Percentiles rank a stretch among this genome's conserved stretches.
Evolutionary conservation across 2,329 filamentous ascomycete species (phyloP).

Genomic region (Pseudocercospora fijiensis): DNA sequence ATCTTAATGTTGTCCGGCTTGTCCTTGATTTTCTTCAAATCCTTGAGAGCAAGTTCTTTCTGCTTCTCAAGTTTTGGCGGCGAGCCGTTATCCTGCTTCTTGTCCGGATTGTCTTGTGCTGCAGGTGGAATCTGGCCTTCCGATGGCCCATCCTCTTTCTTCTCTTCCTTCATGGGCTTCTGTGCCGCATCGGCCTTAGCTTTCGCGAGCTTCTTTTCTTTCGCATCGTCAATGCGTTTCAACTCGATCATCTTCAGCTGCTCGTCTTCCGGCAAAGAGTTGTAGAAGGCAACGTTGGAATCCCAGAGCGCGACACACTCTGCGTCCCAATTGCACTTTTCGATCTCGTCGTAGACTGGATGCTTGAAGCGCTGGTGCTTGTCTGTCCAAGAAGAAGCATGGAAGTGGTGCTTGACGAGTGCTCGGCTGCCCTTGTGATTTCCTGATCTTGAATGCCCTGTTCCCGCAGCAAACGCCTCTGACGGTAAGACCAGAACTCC

Average conservation of each 20-base stretch:
- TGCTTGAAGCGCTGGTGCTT: slow-evolving; percentile 65
- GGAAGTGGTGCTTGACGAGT: slow-evolving; percentile 71
- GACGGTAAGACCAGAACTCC: slow-evolving; percentile 66
- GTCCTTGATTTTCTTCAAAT: slow-evolving; percentile 4
- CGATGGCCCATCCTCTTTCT: not conserved
- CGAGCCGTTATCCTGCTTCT: not conserved
- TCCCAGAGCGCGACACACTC: slow-evolving; percentile 67
- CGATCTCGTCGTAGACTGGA: slow-evolving; percentile 66
- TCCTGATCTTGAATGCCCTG: slow-evolving; percentile 69
- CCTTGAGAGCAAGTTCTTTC: slow-evolving; percentile 1
- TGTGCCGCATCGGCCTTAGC: not conserved
- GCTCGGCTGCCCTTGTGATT: slow-evolving; percentile 65
- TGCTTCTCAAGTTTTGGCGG: slow-evolving; percentile 4
- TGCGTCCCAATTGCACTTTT: slow-evolving; percentile 66
- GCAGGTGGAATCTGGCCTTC: not conserved
- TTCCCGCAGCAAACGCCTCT: slow-evolving; percentile 69
- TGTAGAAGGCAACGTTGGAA: slow-evolving; percentile 60
- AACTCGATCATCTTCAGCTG: slow-evolving; percentile 44
- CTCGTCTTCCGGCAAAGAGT: slow-evolving; percentile 58
- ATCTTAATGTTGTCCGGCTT: slow-evolving; percentile 9
- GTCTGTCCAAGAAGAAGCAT: slow-evolving; percentile 69
- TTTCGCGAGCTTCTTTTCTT: slow-evolving; percentile 2
- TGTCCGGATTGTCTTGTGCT: not conserved
- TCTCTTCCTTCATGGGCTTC: not conserved
- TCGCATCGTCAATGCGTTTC: slow-evolving; percentile 10